Evolutionary conservation across 495 filamentous ascomycete genomes (phyloP), one percentile per base, ranked within the genome.

Genomic region (Penicillium paxilli): DNA sequence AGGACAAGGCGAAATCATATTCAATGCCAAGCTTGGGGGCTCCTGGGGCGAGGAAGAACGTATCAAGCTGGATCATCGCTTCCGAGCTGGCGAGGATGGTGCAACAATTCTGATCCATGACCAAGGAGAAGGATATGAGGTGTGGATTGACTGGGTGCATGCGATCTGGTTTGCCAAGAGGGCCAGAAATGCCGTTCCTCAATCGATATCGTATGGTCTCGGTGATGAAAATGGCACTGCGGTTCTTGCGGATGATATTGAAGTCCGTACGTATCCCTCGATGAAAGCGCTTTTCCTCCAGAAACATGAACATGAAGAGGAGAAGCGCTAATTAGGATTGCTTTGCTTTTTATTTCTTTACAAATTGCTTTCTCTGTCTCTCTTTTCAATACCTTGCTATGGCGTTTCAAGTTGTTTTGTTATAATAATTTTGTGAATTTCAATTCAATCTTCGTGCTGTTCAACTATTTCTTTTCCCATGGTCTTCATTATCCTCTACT

Each of bases 271-370:
- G 0, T 55, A 55, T 26, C 37, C 52, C 14, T 55, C 52, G 8
- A 44, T 49, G 52, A 55, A 49, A n/a, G 45, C 45, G 7, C 17
- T 55, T 5, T 55, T 55, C 52, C 45, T 49, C 14, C 52, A 49
- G 23, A 49, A 49, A 25, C 37, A 49, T 44, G 35, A 44, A 1
- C 40, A 52, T 1, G 28, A 45, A 11, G 50, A 52, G 20, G 50
- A 46, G 1, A 45, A 46, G 6, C 32, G 11, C 30, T n/a, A 32
- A n/a, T n/a, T 32, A 32, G n/a, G n/a, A n/a, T n/a, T n/a, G n/a
- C n/a, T n/a, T n/a, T n/a, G n/a, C n/a, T n/a, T n/a, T n/a, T n/a
- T n/a, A n/a, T n/a, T n/a, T n/a, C 1, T n/a, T 32, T 12, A 9
- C 8, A 3, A 1, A 12, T 32, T 32, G 2, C 30, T 32, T 32